Percentiles rank a stretch among this genome's conserved stretches.
phyloP scores from a whole-genome alignment of 768 basidiomycete genomes.

The Boletus edulis region DNA sequence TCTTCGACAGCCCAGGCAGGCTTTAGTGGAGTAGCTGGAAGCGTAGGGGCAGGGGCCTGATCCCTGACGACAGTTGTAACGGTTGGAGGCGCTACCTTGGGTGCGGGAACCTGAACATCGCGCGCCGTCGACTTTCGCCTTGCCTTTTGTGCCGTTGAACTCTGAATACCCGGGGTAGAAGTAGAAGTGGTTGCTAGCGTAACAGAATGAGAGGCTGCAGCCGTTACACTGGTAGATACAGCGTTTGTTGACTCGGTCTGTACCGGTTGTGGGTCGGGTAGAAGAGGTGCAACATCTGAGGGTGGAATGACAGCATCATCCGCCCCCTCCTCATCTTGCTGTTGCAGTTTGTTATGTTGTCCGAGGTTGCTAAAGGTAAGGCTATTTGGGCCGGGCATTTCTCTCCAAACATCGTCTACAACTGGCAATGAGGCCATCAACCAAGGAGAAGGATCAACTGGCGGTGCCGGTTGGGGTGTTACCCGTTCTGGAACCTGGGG shows the following conservation, averaged over 20 bases:
- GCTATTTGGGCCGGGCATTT: constrained; percentile 43
- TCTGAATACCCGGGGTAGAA: constrained; percentile 15
- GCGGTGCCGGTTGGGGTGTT: constrained; percentile 17
- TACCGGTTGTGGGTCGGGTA: constrained; percentile 7
- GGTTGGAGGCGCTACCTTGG: constrained; percentile 15
- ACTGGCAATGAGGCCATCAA: constrained; percentile 44
- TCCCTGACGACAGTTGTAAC: constrained; percentile 15
- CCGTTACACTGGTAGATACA: not conserved
- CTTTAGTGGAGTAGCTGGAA: constrained; percentile 37
- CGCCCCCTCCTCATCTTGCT: constrained; percentile 31
- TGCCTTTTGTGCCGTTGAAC: constrained; percentile 21
- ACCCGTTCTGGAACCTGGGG: constrained; percentile 38
- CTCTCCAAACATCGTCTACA: constrained; percentile 48
- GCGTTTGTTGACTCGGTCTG: constrained; percentile 16
- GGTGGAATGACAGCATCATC: constrained; percentile 17
- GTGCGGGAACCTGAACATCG: constrained; percentile 22
- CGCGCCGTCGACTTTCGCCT: constrained; percentile 28
- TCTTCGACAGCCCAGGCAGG: constrained; percentile 70
- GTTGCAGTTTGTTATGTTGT: constrained; percentile 55
- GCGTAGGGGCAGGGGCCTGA: constrained; percentile 20
- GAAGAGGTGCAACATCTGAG: constrained; percentile 10
- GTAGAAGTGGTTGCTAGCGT: constrained; percentile 11
- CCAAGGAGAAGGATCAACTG: constrained; percentile 55
- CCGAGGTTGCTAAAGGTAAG: constrained; percentile 58
- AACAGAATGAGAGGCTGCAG: constrained; percentile 2